Percentiles rank a stretch among this genome's conserved stretches.
Conservation (phyloP, 495 filamentous ascomycete species). For the Penicillium goetzii region DNA sequence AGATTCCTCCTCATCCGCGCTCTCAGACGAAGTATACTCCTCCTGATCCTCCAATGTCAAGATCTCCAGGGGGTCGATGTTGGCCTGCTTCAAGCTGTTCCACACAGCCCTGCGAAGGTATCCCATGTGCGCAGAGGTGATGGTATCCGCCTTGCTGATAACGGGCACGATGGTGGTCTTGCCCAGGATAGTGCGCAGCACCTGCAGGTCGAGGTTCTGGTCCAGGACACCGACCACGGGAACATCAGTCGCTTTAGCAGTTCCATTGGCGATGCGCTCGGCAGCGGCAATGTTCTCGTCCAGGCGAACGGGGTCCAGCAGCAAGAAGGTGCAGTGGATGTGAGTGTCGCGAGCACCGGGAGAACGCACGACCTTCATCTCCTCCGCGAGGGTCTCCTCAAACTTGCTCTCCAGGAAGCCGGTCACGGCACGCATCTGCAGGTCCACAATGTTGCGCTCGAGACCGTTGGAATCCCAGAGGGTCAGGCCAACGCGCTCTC, state of each 20-base stretch:
- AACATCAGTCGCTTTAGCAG: constrained; percentile 52
- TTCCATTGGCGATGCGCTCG: constrained; percentile 59
- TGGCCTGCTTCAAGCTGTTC: constrained; percentile 80
- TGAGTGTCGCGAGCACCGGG: constrained; percentile 95
- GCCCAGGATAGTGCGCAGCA: constrained; percentile 83
- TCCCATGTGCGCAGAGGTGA: constrained; percentile 91
- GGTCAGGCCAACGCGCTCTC: constrained; percentile 89
- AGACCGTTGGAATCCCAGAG: constrained; percentile 95
- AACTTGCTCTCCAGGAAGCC: constrained; percentile 97
- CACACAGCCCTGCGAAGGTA: constrained; percentile 89
- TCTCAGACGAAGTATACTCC: constrained; percentile 61
- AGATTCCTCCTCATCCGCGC: constrained; percentile 56
- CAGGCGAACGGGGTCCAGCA: constrained; percentile 87
- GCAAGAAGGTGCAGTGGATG: constrained; percentile 92
- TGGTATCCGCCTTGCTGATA: constrained; percentile 95
- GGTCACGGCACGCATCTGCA: constrained; percentile 89
- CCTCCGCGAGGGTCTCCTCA: constrained; percentile 94
- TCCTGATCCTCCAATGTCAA: constrained; percentile 78
- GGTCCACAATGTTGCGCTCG: constrained; percentile 89
- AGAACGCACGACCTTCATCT: constrained; percentile 94
- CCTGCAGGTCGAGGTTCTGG: constrained; percentile 87
- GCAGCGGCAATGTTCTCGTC: constrained; percentile 79
- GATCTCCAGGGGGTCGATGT: constrained; percentile 86
- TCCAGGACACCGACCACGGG: constrained; percentile 69
- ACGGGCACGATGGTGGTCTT: constrained; percentile 97